Conservation (phyloP, 2,329 filamentous ascomycete genomes). For the Calonectria hawksworthii region DNA sequence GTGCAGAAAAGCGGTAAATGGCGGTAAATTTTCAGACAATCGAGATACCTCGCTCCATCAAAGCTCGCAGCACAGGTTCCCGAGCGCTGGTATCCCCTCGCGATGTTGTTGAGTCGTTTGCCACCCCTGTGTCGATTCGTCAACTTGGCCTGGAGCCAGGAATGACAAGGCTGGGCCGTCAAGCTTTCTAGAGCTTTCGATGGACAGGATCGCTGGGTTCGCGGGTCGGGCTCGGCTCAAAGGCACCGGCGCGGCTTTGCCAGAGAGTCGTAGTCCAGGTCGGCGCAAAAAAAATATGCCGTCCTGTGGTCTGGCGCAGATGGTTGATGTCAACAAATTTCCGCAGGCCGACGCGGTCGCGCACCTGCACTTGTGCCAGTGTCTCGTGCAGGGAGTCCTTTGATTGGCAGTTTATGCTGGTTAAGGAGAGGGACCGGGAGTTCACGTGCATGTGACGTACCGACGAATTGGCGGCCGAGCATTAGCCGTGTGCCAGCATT, state of each 20-base stretch:
- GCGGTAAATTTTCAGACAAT: conserved; percentile 31
- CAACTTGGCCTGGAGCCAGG: conserved; percentile 37
- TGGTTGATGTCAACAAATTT: conserved; percentile 50
- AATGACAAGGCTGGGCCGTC: conserved; percentile 45
- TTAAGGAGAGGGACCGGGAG: conserved; percentile 40
- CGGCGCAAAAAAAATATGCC: conserved; percentile 23
- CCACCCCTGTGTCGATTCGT: conserved; percentile 34
- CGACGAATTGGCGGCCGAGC: conserved; percentile 33
- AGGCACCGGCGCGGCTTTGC: conserved; percentile 12
- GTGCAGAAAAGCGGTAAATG: conserved; percentile 17
- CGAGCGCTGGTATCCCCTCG: conserved; percentile 30
- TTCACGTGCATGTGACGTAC: conserved; percentile 44
- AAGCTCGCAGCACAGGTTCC: conserved; percentile 43
- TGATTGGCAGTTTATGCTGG: conserved; percentile 47
- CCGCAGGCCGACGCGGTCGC: conserved; percentile 40
- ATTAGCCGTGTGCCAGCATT: conserved; percentile 40
- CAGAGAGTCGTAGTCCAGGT: conserved; percentile 30
- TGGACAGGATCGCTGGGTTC: conserved; percentile 17
- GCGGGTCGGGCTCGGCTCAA: conserved; percentile 16
- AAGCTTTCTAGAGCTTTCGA: conserved; percentile 19
- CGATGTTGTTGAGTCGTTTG: conserved; percentile 28
- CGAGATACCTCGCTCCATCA: conserved; percentile 37
- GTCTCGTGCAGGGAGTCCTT: conserved; percentile 38
- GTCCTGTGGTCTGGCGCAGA: conserved; percentile 37
- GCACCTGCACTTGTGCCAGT: conserved; percentile 38